phyloP scores from a whole-genome alignment of 495 filamentous ascomycete species.

The Annulohypoxylon moriforme region DNA sequence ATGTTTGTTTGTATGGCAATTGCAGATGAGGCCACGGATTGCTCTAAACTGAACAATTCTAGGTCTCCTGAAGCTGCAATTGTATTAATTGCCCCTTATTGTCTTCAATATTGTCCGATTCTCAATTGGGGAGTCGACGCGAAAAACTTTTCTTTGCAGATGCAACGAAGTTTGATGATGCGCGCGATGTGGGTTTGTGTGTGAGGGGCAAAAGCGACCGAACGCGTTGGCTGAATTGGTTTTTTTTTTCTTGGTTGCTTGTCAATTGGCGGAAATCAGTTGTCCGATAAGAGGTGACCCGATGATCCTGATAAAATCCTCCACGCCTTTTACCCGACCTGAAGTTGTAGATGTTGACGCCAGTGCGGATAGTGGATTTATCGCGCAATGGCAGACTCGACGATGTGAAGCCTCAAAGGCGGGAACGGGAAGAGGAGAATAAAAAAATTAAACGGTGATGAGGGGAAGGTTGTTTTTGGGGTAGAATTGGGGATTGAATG shows the following conservation, averaged over 20 bases:
- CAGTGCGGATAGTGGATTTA: conserved; percentile 43
- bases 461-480: conserved; percentile 50
- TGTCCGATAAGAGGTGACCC: conserved; percentile 23
- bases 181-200: conserved; percentile 23
- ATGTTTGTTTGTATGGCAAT: conserved; percentile 27
- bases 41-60: conserved; percentile 40
- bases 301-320: conserved; percentile 45
- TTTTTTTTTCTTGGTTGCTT: conserved; percentile 8
- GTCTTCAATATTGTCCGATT: conserved; percentile 15
- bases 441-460: conserved; percentile 40
- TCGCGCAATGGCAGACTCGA: conserved; percentile 42
- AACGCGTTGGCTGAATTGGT: conserved; percentile 28
- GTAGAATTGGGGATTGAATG: conserved; percentile 52
- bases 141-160: conserved; percentile 12
- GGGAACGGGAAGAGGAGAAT: conserved; percentile 24
- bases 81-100: conserved; percentile 26
- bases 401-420: conserved; percentile 29
- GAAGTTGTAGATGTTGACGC: conserved; percentile 42
- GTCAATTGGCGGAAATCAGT: conserved; percentile 31
- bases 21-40: conserved; percentile 46
- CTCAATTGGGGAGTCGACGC: conserved; percentile 25
- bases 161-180: conserved; percentile 18
- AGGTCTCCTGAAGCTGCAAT: conserved; percentile 36
- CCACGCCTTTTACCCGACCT: conserved; percentile 49
- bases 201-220: conserved; percentile 28